These are phyloP conservation scores for Torulaspora franciscae DNA, from an alignment of 805 yeast genomes.

Conservation along the genomic window DNA sequence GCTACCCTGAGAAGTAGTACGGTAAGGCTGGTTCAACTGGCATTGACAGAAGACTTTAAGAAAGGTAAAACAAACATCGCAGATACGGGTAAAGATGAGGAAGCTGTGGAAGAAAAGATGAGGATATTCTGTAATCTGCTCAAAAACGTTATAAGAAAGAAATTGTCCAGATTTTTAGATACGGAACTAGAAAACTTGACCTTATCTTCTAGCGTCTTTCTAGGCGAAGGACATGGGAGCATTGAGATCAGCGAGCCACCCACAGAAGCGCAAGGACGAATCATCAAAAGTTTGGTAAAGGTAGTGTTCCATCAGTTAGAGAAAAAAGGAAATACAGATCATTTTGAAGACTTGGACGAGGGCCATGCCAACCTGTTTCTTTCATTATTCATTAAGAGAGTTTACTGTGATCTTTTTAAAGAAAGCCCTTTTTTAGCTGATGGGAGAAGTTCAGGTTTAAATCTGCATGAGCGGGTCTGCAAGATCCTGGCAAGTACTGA, in stretches of 20 bases:
- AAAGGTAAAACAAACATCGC: conserved; percentile 1
- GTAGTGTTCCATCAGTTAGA: conserved; percentile 24
- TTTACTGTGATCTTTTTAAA: conserved; percentile 16
- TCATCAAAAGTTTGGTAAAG: conserved; percentile 22
- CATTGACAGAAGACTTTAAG: conserved; percentile 8
- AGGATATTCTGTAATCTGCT: conserved; percentile 11
- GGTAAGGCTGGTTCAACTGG: conserved; percentile 11
- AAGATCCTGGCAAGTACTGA: not conserved
- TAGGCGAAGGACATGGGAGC: conserved; percentile 29
- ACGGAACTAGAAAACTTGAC: conserved; percentile 8
- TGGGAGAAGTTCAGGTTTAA: not conserved
- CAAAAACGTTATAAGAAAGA: conserved; percentile 16
- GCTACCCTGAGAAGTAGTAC: conserved; percentile 17
- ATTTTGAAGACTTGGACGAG: conserved; percentile 13
- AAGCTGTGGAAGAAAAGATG: conserved; percentile 7
- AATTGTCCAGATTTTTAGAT: conserved; percentile 9
- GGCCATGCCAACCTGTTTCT: conserved; percentile 27
- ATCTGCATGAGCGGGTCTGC: conserved; percentile 1
- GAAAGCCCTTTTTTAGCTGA: conserved; percentile 6
- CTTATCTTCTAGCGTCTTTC: conserved; percentile 14
- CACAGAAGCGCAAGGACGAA: conserved; percentile 24
- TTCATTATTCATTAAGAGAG: conserved; percentile 24
- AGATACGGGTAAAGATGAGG: not conserved
- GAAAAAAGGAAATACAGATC: conserved; percentile 1
- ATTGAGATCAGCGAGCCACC: conserved; percentile 26